phyloP scores from a whole-genome alignment of 306 rosid species.

The Rosa lucieae region DNA sequence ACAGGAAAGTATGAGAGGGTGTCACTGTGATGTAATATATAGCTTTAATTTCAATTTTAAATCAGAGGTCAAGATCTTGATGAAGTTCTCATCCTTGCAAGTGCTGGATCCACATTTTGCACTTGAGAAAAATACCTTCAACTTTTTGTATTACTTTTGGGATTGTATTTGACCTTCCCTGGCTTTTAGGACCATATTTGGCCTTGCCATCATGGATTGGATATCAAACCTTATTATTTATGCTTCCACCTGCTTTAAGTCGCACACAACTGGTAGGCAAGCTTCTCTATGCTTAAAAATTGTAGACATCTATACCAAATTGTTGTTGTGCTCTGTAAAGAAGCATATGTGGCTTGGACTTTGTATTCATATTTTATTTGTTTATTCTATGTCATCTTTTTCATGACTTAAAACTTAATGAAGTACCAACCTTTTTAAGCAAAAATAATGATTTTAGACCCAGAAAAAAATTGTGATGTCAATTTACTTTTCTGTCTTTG shows the following conservation, averaged over 20 bases:
- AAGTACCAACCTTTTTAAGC: background rate
- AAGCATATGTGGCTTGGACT: background rate
- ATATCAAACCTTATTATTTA: background rate
- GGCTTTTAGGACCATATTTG: background rate
- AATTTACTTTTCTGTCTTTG: background rate
- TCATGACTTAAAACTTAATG: background rate
- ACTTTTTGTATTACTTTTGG: background rate
- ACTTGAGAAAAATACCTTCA: background rate
- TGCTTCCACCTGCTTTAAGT: background rate
- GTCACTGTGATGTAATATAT: background rate
- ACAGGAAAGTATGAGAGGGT: background rate
- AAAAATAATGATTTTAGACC: background rate
- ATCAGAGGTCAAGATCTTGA: background rate
- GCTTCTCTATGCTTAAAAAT: background rate
- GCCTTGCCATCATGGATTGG: background rate
- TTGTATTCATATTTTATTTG: background rate
- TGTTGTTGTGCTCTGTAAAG: background rate
- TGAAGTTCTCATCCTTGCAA: background rate
- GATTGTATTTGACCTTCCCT: background rate
- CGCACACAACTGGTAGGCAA: background rate
- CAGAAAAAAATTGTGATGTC: background rate
- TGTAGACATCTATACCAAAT: background rate
- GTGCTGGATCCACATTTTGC: background rate
- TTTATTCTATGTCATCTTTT: background rate
- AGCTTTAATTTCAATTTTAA: background rate